Evolutionary conservation across 352 stramenopile species (phyloP).

Genomic region (Halophytophthora batemanensis): DNA sequence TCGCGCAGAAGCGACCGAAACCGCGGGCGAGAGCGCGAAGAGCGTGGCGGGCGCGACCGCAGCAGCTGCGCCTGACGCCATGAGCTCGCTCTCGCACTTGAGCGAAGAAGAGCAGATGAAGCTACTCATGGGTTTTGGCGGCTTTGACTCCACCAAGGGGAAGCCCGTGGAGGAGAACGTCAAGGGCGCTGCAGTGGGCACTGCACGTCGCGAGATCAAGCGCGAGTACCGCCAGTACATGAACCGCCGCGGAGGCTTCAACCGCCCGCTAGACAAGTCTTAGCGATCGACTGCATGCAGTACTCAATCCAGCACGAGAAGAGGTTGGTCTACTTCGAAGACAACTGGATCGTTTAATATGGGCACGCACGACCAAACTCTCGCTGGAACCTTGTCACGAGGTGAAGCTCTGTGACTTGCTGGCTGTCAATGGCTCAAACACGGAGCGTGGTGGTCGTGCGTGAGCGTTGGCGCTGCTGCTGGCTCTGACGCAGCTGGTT

Average conservation of each 20-base stretch:
- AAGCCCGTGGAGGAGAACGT: slow-evolving; percentile 92
- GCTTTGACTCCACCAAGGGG: slow-evolving; percentile 93
- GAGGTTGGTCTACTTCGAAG: no score
- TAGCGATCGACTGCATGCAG: no score
- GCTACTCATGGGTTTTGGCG: slow-evolving; percentile 32
- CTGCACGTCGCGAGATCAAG: slow-evolving; percentile 86
- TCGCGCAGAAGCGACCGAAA: slow-evolving; percentile 39
- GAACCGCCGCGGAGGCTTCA: slow-evolving; percentile 96
- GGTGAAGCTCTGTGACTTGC: no score
- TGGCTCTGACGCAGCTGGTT: not conserved
- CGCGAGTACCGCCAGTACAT: slow-evolving; percentile 97
- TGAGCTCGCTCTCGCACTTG: slow-evolving; percentile 26
- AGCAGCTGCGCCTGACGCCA: slow-evolving; percentile 53
- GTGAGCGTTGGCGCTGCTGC: no score
- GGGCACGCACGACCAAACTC: no score
- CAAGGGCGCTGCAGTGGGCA: slow-evolving; percentile 71
- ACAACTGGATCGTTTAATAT: no score
- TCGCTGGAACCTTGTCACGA: no score
- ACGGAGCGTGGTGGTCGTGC: no score
- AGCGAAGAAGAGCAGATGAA: slow-evolving; percentile 45
- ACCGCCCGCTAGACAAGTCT: slow-evolving; percentile 88
- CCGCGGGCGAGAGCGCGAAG: slow-evolving; percentile 45
- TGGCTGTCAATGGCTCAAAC: no score
- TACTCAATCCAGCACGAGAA: not conserved
- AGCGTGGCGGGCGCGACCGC: not conserved